A percentile compares a stretch with the other conserved stretches of the same genome.
Evolutionary conservation across 805 yeast species (phyloP).

Genomic region (Cyberlindnera saturnus): DNA sequence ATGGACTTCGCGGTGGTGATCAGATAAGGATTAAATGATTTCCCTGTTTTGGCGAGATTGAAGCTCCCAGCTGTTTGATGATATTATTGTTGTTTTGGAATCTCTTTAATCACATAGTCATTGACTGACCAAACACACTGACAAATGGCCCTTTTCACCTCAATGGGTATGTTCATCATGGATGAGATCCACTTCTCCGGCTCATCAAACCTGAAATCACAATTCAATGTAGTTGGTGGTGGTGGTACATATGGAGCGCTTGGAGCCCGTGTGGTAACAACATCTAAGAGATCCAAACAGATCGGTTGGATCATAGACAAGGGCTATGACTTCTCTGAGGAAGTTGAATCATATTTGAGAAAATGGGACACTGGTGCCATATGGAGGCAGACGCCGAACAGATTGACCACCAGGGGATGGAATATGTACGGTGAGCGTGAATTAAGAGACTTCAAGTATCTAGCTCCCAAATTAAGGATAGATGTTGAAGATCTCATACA

Average conservation of each 20-base stretch:
- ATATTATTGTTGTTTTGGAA: not conserved
- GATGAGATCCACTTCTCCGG: conserved; percentile 70
- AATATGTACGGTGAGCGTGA: conserved; percentile 66
- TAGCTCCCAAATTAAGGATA: conserved; percentile 56
- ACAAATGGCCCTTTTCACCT: conserved; percentile 36
- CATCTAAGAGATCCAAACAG: conserved; percentile 30
- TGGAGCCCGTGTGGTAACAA: conserved; percentile 60
- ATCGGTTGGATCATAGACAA: conserved; percentile 73
- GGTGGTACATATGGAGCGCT: conserved; percentile 80
- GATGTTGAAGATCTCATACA: conserved; percentile 46
- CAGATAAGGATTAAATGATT: too few species aligned
- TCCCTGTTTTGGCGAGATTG: too few species aligned
- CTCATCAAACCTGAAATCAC: conserved; percentile 24
- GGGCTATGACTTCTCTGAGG: conserved; percentile 70
- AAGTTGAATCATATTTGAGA: conserved; percentile 37
- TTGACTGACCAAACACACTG: too few species aligned
- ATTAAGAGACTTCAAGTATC: conserved; percentile 52
- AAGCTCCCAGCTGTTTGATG: not conserved
- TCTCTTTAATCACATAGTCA: not conserved
- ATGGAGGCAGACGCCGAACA: conserved; percentile 41
- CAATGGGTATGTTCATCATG: conserved; percentile 85
- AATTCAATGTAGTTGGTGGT: conserved; percentile 70
- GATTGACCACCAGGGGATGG: conserved; percentile 78
- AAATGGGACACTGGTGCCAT: conserved; percentile 59
- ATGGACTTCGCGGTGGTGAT: too few species aligned